phyloP scores from a whole-genome alignment of 176 grass and related monocot genomes.

The Ensete glaucum region DNA sequence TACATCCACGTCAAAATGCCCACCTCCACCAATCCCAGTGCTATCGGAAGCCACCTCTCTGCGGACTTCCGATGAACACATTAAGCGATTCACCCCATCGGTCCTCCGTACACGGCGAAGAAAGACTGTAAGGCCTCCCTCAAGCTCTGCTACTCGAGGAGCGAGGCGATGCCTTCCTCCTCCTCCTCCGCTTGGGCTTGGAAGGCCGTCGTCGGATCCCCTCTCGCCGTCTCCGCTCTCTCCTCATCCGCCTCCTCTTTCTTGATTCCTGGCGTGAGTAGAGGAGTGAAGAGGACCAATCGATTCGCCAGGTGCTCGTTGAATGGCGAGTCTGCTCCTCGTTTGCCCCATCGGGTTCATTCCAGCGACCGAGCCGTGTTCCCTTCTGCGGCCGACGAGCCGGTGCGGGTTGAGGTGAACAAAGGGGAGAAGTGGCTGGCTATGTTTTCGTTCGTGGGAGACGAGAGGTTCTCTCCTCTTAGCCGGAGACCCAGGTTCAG shows the following conservation, averaged over 20 bases:
- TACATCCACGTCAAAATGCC: not conserved
- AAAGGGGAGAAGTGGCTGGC: not conserved
- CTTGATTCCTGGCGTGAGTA: not conserved
- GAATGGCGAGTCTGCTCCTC: not conserved
- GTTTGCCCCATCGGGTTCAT: not conserved
- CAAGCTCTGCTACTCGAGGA: not conserved
- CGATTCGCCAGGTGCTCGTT: not conserved
- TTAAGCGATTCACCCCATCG: not conserved
- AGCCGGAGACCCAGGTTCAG: slow-evolving; percentile 15
- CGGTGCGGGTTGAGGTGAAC: not conserved
- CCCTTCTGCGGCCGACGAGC: not conserved
- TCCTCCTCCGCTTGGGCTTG: not conserved
- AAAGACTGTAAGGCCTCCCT: not conserved
- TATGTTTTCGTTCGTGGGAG: not conserved
- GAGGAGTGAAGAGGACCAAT: not conserved
- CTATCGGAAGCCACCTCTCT: not conserved
- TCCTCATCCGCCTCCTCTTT: not conserved
- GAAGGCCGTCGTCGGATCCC: not conserved
- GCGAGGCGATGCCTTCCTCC: slow-evolving; percentile 4
- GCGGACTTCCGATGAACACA: not conserved
- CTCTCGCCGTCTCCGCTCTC: not conserved
- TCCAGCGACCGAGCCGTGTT: not conserved
- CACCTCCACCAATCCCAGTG: not conserved
- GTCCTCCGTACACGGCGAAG: not conserved
- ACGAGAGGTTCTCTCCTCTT: slow-evolving; percentile 8